These are phyloP conservation scores for Amniculicola lignicola DNA, from an alignment of 495 filamentous ascomycete genomes.

Conservation along the genomic window DNA sequence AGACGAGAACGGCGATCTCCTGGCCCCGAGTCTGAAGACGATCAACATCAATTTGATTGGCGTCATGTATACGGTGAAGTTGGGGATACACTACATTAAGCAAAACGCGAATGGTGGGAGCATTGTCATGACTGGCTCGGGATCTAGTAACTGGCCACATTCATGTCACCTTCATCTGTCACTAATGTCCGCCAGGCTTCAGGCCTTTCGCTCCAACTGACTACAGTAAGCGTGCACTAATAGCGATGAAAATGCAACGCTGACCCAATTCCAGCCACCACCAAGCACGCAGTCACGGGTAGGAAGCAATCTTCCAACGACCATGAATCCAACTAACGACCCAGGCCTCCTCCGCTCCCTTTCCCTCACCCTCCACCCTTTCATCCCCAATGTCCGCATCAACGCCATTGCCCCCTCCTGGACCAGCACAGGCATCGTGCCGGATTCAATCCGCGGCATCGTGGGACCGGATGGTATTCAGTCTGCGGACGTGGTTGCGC, in stretches of 20 bases:
- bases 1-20: constrained; percentile 25
- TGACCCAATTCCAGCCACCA: constrained; percentile 10
- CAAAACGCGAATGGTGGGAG: constrained; percentile 24
- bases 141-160: constrained; percentile 19
- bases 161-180: background rate
- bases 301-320: too few relatives aligned
- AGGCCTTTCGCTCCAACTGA: constrained; percentile 14
- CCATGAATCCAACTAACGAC: too few relatives aligned
- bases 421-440: constrained; percentile 35
- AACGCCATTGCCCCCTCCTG: constrained; percentile 36
- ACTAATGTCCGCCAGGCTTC: constrained; percentile 8
- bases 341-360: constrained; percentile 32
- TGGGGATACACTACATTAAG: constrained; percentile 22
- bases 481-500: constrained; percentile 33
- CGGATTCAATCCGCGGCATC: background rate
- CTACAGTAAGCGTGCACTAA: constrained; percentile 20
- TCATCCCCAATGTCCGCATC: constrained; percentile 36
- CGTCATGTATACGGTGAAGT: constrained; percentile 25
- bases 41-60: constrained; percentile 33
- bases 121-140: constrained; percentile 36
- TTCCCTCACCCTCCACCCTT: constrained; percentile 4
- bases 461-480: constrained; percentile 15
- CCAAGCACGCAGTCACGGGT: constrained; percentile 37
- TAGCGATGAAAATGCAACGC: background rate
- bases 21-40: constrained; percentile 17